These are phyloP conservation scores for Botryosphaeria dothidea DNA, from an alignment of 2,329 filamentous ascomycete genomes.

Conservation along the genomic window DNA sequence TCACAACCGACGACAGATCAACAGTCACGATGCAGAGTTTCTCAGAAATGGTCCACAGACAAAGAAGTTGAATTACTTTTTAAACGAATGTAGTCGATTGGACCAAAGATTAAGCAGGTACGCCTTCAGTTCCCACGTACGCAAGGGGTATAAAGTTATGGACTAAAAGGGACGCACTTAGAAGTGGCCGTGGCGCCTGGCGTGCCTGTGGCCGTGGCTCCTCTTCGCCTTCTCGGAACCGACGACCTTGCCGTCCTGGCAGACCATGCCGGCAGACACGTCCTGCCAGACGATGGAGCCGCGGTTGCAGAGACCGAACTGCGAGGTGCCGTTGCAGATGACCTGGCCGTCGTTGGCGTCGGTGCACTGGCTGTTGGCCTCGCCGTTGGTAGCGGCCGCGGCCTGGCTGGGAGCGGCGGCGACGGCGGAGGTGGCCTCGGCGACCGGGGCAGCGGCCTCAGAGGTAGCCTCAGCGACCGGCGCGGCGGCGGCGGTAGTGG, in stretches of 20 bases:
- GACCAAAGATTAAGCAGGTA: neutral
- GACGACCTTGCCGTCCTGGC: conserved; percentile 42
- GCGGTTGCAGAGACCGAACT: conserved; percentile 47
- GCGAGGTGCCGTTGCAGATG: conserved; percentile 32
- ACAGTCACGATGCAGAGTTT: too few relatives aligned
- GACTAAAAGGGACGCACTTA: neutral
- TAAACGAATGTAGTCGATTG: neutral
- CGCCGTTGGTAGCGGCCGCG: neutral
- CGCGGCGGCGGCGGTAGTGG: neutral
- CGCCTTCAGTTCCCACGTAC: neutral
- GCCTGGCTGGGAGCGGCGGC: neutral
- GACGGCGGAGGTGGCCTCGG: neutral
- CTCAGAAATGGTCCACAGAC: too few relatives aligned
- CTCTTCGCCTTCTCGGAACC: neutral
- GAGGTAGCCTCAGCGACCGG: neutral
- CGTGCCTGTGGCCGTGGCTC: neutral
- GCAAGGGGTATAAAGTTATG: neutral
- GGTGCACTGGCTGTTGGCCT: conserved; percentile 6
- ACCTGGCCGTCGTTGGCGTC: conserved; percentile 13
- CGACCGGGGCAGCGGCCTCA: conserved; percentile 26
- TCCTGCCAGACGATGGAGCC: conserved; percentile 37
- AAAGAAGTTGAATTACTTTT: neutral
- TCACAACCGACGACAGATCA: too few relatives aligned
- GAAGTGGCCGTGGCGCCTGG: neutral
- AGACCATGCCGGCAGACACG: conserved; percentile 46